Percentiles rank a stretch among this genome's conserved stretches.
phyloP scores from a whole-genome alignment of 208 protist species.

The Crithidia sp. region DNA sequence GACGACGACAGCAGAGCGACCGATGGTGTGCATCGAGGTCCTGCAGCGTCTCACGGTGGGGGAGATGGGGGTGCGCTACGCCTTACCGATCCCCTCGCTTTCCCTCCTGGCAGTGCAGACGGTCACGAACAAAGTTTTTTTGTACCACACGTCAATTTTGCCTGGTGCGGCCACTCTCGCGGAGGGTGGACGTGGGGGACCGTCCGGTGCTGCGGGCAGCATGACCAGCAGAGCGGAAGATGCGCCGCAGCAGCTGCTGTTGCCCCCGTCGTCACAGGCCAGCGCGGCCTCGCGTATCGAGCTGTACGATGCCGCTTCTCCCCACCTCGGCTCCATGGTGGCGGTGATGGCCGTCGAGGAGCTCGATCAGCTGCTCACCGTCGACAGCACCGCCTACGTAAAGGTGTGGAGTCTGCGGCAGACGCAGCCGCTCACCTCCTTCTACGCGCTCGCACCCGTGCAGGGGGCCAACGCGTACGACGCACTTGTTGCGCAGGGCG shows the following conservation, averaged over 20 bases:
- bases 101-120: conserved; percentile 51
- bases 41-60: conserved; percentile 26
- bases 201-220: too few species aligned
- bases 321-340: conserved; percentile 73
- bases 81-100: conserved; percentile 32
- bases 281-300: conserved; percentile 39
- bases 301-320: conserved; percentile 69
- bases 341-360: conserved; percentile 60
- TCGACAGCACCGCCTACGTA: conserved; percentile 65
- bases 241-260: background rate
- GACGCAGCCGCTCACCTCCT: conserved; percentile 55
- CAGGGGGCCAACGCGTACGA: conserved; percentile 18
- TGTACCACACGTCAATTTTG: conserved; percentile 33
- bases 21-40: conserved; percentile 30
- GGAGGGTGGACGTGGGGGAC: conserved; percentile 2
- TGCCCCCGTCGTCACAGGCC: background rate
- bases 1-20: conserved; percentile 3
- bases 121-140: conserved; percentile 34
- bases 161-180: conserved; percentile 19
- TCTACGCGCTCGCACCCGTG: conserved; percentile 58
- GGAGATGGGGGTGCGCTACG: conserved; percentile 44
- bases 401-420: conserved; percentile 80
- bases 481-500: background rate
- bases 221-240: background rate
- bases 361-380: conserved; percentile 72